Percentiles rank a stretch among this genome's conserved stretches.
These are phyloP conservation scores for Ajuga reptans DNA, from an alignment of 305 asterid genomes.

Conservation along the genomic window DNA sequence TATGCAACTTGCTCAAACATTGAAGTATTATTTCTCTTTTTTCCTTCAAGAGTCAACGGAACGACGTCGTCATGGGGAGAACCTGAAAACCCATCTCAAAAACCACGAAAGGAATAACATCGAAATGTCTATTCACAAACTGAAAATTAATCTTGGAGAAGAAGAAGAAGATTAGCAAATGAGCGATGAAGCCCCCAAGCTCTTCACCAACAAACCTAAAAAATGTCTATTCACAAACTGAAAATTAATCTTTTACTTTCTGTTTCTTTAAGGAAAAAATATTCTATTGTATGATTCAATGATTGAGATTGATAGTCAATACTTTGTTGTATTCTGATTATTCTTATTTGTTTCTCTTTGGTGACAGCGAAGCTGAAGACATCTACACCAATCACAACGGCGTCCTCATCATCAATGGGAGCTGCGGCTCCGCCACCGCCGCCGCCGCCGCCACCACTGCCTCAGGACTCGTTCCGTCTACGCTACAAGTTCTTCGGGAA, in stretches of 20 bases:
- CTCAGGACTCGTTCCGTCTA: constrained; percentile 47
- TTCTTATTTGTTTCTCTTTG: not conserved
- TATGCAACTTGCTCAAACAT: no score
- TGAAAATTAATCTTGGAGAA: no score
- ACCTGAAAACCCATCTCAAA: constrained; percentile 2
- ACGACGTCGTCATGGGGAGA: constrained; percentile 22
- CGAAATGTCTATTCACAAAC: no score
- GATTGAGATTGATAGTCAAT: not conserved
- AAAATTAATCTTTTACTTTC: not conserved
- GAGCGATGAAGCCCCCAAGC: constrained; percentile 48
- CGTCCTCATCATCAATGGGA: constrained; percentile 32
- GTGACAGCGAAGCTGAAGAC: constrained; percentile 44
- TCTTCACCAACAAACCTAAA: constrained; percentile 45
- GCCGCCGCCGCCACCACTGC: constrained; percentile 18
- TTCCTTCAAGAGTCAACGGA: no score
- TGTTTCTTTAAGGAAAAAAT: not conserved
- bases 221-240: constrained; percentile 25
- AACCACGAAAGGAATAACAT: constrained; percentile 17
- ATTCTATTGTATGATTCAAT: not conserved
- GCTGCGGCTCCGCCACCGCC: constrained; percentile 26
- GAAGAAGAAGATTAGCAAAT: constrained; percentile 22
- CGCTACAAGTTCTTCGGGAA: constrained; percentile 69
- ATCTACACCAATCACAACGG: constrained; percentile 27
- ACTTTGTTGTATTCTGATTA: not conserved
- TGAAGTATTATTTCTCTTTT: no score